Evolutionary conservation across 768 basidiomycete genomes (phyloP), one percentile per base, ranked within the genome.

Genomic region (Lyophyllum atratum): DNA sequence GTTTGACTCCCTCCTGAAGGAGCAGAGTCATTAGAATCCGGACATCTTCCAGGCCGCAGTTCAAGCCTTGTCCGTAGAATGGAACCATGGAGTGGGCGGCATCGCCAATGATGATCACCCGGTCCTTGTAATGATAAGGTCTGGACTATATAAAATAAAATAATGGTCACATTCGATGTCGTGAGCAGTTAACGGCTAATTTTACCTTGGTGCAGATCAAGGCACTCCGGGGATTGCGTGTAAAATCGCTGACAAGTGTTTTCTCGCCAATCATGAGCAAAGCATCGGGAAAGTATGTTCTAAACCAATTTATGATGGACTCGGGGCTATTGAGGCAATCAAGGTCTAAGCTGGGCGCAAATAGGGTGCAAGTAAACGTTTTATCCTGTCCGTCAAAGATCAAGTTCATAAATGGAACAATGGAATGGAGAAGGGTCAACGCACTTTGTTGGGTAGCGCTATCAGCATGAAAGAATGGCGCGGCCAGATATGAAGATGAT

Each of bases 381-480:
- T 86, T 91, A 74, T 98, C 95, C 96, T 98, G 72, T 55, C 59
- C 65, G 65, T 69, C 71, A 67, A 67, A 70, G 66, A 66, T 57
- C 64, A 55, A 46, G 26, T 40, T 33, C 49, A 25, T 53, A 59
- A 66, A 66, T 61, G 59, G 62, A 66, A 57, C 37, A 33, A 62
- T 54, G 61, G 57, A 54, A 55, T 46, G 42, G 49, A 48, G 29
- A 49, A 66, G 59, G 60, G 50, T 63, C 60, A 52, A 67, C 76
- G 75, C 76, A 96, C 96, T 82, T 92, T 89, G 80, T 99, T 99
- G 63, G 96, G 95, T 55, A 99, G 86, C 21, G 94, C 96, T 67
- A 99, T 98, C 66, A 99, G 85, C 96, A 99, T 99, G 81, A 98
- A 98, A 46, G 94, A 93, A 73, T 95, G 92, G 69, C 96, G 90